Evolutionary conservation across 2,329 filamentous ascomycete species (phyloP).

Genomic region (Aphanocladium album): DNA sequence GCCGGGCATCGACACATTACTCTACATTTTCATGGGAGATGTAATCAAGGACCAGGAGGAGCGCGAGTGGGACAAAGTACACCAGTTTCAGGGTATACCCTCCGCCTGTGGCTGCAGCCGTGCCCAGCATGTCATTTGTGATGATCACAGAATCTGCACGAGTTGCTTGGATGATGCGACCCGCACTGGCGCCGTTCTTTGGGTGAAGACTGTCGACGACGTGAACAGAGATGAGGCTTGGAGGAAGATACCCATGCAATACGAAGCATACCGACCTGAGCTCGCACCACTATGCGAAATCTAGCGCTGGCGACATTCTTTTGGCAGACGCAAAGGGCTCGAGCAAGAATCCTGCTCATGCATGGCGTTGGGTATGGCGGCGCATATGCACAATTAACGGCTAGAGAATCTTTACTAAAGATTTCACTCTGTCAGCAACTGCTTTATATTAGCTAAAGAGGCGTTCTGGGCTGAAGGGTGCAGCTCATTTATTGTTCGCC

Average conservation of each 20-base stretch:
- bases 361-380: background rate
- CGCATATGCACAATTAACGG: background rate
- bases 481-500: background rate
- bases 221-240: background rate
- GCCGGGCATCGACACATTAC: background rate
- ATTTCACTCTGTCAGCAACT: background rate
- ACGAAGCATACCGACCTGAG: background rate
- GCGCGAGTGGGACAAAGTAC: background rate
- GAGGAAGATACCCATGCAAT: background rate
- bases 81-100: background rate
- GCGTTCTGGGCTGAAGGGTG: background rate
- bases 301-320: background rate
- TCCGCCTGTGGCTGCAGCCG: background rate
- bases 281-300: background rate
- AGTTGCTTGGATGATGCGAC: background rate
- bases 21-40: background rate
- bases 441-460: background rate
- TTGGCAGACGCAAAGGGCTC: background rate
- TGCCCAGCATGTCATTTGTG: background rate
- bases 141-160: background rate
- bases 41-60: background rate
- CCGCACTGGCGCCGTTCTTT: background rate
- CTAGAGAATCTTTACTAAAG: background rate
- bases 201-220: background rate
- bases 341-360: background rate